Evolutionary conservation across 495 filamentous ascomycete genomes (phyloP).

Genomic region (Aspergillus haitiensis): DNA sequence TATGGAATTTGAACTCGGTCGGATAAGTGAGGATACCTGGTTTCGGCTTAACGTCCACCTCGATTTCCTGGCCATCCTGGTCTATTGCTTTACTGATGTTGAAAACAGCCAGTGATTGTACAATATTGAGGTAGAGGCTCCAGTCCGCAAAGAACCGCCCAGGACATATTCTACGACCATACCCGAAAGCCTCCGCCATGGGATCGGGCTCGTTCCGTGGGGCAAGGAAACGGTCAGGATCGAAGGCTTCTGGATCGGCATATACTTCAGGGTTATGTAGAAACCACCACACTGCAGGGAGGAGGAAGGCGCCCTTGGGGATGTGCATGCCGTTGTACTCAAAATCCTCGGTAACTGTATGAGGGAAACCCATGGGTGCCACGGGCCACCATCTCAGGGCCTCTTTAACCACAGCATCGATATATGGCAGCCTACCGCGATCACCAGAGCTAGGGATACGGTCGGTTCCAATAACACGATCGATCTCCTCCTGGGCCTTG

Average conservation of each 20-base stretch:
- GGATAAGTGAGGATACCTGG: slow-evolving; percentile 46
- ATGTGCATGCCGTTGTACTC: slow-evolving; percentile 37
- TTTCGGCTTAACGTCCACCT: slow-evolving; percentile 30
- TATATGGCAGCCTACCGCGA: slow-evolving; percentile 39
- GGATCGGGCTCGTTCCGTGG: slow-evolving; percentile 30
- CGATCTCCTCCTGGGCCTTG: slow-evolving; percentile 56
- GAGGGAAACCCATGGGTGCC: slow-evolving; percentile 50
- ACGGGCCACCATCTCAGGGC: slow-evolving; percentile 46
- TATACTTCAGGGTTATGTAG: slow-evolving; percentile 25
- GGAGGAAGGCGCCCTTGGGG: slow-evolving; percentile 44
- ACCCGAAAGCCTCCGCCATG: slow-evolving; percentile 49
- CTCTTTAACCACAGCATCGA: slow-evolving; percentile 48
- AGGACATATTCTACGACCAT: slow-evolving; percentile 59
- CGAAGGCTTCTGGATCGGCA: slow-evolving; percentile 24
- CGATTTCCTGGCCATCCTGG: slow-evolving; percentile 24
- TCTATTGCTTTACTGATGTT: slow-evolving; percentile 31
- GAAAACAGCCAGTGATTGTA: slow-evolving; percentile 57
- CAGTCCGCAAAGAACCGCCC: slow-evolving; percentile 59
- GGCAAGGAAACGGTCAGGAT: slow-evolving; percentile 40
- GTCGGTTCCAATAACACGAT: slow-evolving; percentile 45
- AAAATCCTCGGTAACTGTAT: slow-evolving; percentile 54
- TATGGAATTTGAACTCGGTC: slow-evolving; percentile 29
- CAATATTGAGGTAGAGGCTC: slow-evolving; percentile 51
- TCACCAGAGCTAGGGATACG: slow-evolving; percentile 37
- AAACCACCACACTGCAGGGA: slow-evolving; percentile 41